A percentile compares a stretch with the other conserved stretches of the same genome.
Evolutionary conservation across 2,329 filamentous ascomycete species (phyloP).

Genomic region (Aciculosporium take): DNA sequence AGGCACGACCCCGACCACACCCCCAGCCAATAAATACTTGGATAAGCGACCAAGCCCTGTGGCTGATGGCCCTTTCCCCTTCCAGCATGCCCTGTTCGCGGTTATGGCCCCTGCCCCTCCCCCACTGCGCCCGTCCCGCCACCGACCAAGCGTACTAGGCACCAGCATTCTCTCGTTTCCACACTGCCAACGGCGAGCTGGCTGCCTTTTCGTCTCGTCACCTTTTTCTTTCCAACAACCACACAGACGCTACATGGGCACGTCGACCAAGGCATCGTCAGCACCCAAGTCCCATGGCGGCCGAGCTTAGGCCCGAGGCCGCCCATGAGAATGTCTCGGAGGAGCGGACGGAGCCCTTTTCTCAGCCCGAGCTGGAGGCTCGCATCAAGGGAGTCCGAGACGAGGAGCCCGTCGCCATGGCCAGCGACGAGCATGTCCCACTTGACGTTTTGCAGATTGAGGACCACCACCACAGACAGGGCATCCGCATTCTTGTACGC

Average conservation of each 20-base stretch:
- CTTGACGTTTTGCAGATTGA: conserved; percentile 38
- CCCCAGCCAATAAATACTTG: too few species aligned
- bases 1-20: too few species aligned
- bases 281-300: conserved; percentile 22
- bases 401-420: conserved; percentile 25
- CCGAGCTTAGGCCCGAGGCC: conserved; percentile 26
- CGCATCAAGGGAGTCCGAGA: conserved; percentile 32
- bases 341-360: conserved; percentile 45
- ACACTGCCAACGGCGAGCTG: neutral
- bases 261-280: conserved; percentile 3
- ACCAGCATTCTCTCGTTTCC: neutral
- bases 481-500: conserved; percentile 43
- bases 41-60: too few species aligned
- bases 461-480: conserved; percentile 37
- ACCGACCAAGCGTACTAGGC: neutral
- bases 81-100: too few species aligned
- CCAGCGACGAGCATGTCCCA: conserved; percentile 30
- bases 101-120: neutral
- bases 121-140: conserved; percentile 1
- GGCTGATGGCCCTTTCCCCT: too few species aligned
- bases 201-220: conserved; percentile 4
- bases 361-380: conserved; percentile 39
- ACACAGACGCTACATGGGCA: conserved; percentile 3
- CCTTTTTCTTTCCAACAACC: too few species aligned
- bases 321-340: conserved; percentile 26